Evolutionary conservation across 2,329 filamentous ascomycete genomes (phyloP), one percentile per base, ranked within the genome.

Genomic region (Colletotrichum sp.): DNA sequence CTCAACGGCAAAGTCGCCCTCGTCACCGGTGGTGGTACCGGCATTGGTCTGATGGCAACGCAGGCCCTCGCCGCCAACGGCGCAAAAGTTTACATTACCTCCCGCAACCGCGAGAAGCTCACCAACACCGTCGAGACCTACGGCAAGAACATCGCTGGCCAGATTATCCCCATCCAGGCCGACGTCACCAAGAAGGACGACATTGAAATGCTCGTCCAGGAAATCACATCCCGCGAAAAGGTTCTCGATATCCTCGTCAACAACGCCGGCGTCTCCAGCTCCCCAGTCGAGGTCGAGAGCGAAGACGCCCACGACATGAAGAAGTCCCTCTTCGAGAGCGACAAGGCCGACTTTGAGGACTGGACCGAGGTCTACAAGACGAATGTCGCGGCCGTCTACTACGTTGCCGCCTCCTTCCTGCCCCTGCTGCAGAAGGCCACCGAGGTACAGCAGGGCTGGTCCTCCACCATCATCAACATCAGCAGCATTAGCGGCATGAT

Each of bases 341-440:
- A 93, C 72, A 80, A 83, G 2, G 82, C 85, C 4, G 91, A 86
- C 0, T 88, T 94, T 72, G 91, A 94, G 39, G 91, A 93, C 79
- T 97, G 94, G 95, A 89, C 89, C n/a, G 84, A 90, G 55, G 91
- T 92, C 0, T 96, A 94, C 86, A 90, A 91, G 74, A 95, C 94
- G 24, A 96, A 98, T 78, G 94, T 96, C 13, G 91, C 94, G 36
- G 91, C 90, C 75, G 88, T 92, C 72, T 94, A 92, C 86, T 94
- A 93, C 78, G 87, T 91, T 66, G 92, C 92, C 0, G 88, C 92
- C 66, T 89, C 91, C 0, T 88, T 94, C 60, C 89, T 92, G 2
- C 92, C 92, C 0, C 85, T 94, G 6, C 87, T 94, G 67, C 89
- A 93, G 80, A 87, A 87, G 26, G 86, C 79, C 79, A 88, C 80